Conservation (phyloP, 148 eudicot genomes). For the Fagopyrum tataricum region DNA sequence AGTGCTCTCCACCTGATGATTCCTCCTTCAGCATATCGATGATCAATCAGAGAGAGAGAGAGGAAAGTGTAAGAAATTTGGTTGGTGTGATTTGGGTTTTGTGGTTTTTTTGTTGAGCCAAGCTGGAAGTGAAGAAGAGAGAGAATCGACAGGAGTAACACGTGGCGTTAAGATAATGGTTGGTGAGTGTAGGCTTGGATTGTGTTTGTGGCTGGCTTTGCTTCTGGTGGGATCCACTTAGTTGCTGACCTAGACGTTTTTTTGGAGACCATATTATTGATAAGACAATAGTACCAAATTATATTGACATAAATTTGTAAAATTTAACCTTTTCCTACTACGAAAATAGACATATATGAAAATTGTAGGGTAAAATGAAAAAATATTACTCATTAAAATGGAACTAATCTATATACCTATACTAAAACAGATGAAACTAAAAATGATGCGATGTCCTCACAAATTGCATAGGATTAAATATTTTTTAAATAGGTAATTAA, state of each 20-base stretch:
- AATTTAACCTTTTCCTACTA: too few relatives aligned
- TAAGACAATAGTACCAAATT: too few relatives aligned
- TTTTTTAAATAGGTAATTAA: too few relatives aligned
- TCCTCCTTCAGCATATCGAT: not conserved
- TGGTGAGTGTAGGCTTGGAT: not conserved
- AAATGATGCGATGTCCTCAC: too few relatives aligned
- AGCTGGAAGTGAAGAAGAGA: constrained; percentile 2
- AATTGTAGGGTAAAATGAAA: too few relatives aligned
- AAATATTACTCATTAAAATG: too few relatives aligned
- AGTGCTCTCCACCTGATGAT: not conserved
- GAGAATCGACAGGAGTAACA: not conserved
- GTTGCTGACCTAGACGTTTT: not conserved
- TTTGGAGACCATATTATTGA: not conserved
- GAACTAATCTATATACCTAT: too few relatives aligned
- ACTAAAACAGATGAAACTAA: too few relatives aligned
- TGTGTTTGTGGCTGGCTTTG: constrained; percentile 10
- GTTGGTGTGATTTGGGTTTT: not conserved
- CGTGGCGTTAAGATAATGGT: constrained; percentile 1
- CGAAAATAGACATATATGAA: too few relatives aligned
- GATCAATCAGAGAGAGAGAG: not conserved
- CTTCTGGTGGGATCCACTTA: not conserved
- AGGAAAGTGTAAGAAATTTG: too few relatives aligned
- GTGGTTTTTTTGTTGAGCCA: not conserved
- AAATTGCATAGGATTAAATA: too few relatives aligned
- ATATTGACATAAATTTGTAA: too few relatives aligned